phyloP scores from a whole-genome alignment of 805 yeast genomes.

The Wickerhamomyces chaumierensis region DNA sequence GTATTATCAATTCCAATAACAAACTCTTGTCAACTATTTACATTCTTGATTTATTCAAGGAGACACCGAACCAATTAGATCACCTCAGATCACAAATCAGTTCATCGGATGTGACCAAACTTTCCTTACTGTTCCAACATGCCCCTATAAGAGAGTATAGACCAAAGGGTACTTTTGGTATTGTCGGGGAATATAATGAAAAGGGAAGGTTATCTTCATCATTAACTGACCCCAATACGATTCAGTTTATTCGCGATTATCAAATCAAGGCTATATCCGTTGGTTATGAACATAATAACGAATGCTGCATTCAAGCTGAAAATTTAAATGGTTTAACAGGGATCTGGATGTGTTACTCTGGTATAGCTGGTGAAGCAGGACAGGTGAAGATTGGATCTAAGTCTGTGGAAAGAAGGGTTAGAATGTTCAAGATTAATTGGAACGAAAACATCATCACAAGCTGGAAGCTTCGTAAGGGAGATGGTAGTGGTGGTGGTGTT shows the following conservation, averaged over 20 bases:
- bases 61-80: constrained; percentile 17
- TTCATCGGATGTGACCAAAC: constrained; percentile 15
- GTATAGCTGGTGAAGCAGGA: constrained; percentile 56
- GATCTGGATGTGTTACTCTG: constrained; percentile 59
- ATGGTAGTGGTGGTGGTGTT: constrained; percentile 28
- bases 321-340: constrained; percentile 12
- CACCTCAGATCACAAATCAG: constrained; percentile 21
- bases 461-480: constrained; percentile 51
- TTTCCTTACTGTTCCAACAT: constrained; percentile 56
- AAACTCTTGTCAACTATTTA: constrained; percentile 27
- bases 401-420: constrained; percentile 34
- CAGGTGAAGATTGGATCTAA: constrained; percentile 39
- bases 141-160: constrained; percentile 55
- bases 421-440: constrained; percentile 41
- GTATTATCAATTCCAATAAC: constrained; percentile 23
- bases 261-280: constrained; percentile 47
- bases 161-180: constrained; percentile 24
- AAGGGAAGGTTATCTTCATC: constrained; percentile 26
- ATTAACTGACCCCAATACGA: constrained; percentile 26
- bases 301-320: constrained; percentile 38
- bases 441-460: constrained; percentile 31
- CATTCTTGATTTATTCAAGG: constrained; percentile 46
- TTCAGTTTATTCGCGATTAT: constrained; percentile 28
- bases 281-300: constrained; percentile 64
- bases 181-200: constrained; percentile 26